Conservation (phyloP, 306 rosid genomes). For the Crotalaria pallida region DNA sequence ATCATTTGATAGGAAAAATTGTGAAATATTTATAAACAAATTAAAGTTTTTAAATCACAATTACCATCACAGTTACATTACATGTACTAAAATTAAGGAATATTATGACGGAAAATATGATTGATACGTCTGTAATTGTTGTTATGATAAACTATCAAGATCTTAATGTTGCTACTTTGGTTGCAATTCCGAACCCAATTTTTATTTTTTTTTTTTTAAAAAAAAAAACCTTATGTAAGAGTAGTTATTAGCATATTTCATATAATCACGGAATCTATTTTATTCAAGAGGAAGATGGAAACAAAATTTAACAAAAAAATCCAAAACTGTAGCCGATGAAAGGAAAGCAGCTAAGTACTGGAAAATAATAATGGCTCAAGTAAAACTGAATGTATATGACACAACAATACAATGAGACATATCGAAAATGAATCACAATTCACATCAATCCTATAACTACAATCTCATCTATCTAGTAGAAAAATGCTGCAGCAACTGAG, state of each 20-base stretch:
- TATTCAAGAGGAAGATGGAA: neutral
- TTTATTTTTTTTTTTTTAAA: too few relatives aligned
- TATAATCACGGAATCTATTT: neutral
- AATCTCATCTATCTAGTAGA: slow-evolving; percentile 30
- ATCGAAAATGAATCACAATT: neutral
- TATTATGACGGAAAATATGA: too few relatives aligned
- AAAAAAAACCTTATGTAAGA: too few relatives aligned
- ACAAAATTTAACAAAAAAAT: neutral
- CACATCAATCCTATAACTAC: neutral
- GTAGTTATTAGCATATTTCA: neutral
- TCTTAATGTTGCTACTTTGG: too few relatives aligned
- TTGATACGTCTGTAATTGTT: too few relatives aligned
- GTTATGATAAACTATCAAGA: too few relatives aligned
- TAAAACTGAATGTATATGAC: slow-evolving; percentile 18
- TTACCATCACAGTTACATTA: too few relatives aligned
- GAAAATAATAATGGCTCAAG: neutral
- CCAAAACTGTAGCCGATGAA: neutral
- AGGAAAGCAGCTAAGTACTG: slow-evolving; percentile 12
- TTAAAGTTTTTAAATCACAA: too few relatives aligned
- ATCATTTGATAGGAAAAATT: too few relatives aligned
- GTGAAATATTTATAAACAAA: too few relatives aligned
- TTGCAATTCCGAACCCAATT: too few relatives aligned
- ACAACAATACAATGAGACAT: slow-evolving; percentile 12
- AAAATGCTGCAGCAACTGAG: slow-evolving; percentile 37
- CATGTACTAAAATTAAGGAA: too few relatives aligned